Conservation (phyloP, 2,329 filamentous ascomycete genomes). For the Orbilia ellipsospora region DNA sequence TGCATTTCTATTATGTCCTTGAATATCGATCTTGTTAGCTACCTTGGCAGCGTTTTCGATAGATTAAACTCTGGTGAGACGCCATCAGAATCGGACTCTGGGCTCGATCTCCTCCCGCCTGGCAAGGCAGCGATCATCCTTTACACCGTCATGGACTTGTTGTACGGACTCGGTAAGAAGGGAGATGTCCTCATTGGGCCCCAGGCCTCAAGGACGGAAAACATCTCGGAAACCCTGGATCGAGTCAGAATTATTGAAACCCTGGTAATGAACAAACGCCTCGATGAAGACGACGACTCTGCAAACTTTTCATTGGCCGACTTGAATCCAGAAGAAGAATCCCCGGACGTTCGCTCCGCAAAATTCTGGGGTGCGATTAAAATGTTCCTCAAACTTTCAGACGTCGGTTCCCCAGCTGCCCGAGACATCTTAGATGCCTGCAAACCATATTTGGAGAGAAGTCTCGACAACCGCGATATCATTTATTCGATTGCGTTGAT, state of each 20-base stretch:
- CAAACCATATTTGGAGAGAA: slow-evolving; percentile 36
- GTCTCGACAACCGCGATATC: slow-evolving; percentile 46
- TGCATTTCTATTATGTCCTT: slow-evolving; percentile 66
- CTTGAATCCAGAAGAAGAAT: slow-evolving; percentile 43
- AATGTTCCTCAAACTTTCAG: slow-evolving; percentile 48
- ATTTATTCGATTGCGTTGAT: slow-evolving; percentile 45
- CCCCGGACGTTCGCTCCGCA: slow-evolving; percentile 33
- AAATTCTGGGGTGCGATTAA: slow-evolving; percentile 50
- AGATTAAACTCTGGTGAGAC: slow-evolving; percentile 57
- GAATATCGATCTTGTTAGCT: slow-evolving; percentile 60
- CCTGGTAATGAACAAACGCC: slow-evolving; percentile 77
- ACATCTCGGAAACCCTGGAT: slow-evolving; percentile 73
- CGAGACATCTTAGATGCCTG: slow-evolving; percentile 45
- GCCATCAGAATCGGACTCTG: slow-evolving; percentile 56
- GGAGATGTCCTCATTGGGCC: slow-evolving; percentile 60
- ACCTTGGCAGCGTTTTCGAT: slow-evolving; percentile 58
- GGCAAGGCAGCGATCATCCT: slow-evolving; percentile 57
- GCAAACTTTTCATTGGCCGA: slow-evolving; percentile 36
- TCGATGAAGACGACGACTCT: slow-evolving; percentile 72
- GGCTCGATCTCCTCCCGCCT: slow-evolving; percentile 56
- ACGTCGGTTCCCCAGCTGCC: slow-evolving; percentile 41
- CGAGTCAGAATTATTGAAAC: slow-evolving; percentile 81
- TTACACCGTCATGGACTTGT: slow-evolving; percentile 58
- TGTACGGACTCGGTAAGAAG: slow-evolving; percentile 65
- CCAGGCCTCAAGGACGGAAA: slow-evolving; percentile 64